Evolutionary conservation across 2,329 filamentous ascomycete genomes (phyloP).

Genomic region (Biscogniauxia mediterranea): DNA sequence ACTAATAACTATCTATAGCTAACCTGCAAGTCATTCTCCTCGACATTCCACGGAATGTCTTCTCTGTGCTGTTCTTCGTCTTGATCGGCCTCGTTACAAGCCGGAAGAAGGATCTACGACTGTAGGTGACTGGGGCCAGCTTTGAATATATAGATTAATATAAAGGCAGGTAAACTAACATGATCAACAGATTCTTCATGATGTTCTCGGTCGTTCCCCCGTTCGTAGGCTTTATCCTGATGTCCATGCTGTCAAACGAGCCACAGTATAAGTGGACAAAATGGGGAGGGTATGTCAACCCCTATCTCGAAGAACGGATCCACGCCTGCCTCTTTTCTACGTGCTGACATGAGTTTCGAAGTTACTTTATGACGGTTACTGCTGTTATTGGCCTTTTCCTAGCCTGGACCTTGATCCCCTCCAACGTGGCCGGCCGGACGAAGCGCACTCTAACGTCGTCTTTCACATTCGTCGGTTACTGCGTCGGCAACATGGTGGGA

Average conservation of each 20-base stretch:
- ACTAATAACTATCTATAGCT: slow-evolving; percentile 18
- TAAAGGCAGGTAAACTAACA: neutral
- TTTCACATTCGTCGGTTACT: slow-evolving; percentile 46
- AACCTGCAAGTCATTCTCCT: slow-evolving; percentile 38
- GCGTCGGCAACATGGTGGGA: slow-evolving; percentile 47
- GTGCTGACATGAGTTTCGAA: slow-evolving; percentile 3
- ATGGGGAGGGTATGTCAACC: slow-evolving; percentile 32
- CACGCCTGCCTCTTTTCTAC: neutral
- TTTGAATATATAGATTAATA: neutral
- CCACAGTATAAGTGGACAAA: slow-evolving; percentile 37
- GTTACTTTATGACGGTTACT: slow-evolving; percentile 36
- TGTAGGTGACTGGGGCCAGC: slow-evolving; percentile 21
- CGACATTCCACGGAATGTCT: slow-evolving; percentile 33
- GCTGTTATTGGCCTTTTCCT: slow-evolving; percentile 34
- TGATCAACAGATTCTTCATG: slow-evolving; percentile 35
- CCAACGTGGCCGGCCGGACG: slow-evolving; percentile 45
- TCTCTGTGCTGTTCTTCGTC: slow-evolving; percentile 37
- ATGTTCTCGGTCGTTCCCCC: slow-evolving; percentile 35
- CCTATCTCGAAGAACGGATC: neutral
- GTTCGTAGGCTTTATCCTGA: slow-evolving; percentile 36
- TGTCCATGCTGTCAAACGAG: slow-evolving; percentile 36
- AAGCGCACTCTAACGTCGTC: slow-evolving; percentile 46
- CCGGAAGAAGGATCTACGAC: slow-evolving; percentile 33
- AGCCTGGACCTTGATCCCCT: slow-evolving; percentile 39
- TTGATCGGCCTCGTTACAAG: slow-evolving; percentile 35